These are phyloP conservation scores for Fraxinus excelsior DNA, from an alignment of 257 asterid genomes.

Conservation along the genomic window DNA sequence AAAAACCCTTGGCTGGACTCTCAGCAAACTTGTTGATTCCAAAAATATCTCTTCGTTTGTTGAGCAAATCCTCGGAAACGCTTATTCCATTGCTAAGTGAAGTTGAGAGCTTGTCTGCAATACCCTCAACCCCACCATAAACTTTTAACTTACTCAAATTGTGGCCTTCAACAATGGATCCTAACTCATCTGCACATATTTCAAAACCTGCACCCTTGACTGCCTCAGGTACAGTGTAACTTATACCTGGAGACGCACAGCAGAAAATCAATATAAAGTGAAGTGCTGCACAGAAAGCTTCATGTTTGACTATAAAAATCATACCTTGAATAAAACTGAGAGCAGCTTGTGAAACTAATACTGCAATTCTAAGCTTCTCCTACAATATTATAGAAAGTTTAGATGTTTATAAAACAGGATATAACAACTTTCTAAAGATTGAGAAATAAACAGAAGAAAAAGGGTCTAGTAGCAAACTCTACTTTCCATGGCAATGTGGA, in stretches of 20 bases:
- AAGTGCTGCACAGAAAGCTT: not conserved
- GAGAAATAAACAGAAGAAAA: not conserved
- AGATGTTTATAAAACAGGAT: conserved; percentile 18
- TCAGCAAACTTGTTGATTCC: conserved; percentile 81
- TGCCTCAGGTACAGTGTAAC: conserved; percentile 65
- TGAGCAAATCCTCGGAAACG: conserved; percentile 53
- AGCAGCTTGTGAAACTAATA: conserved; percentile 88
- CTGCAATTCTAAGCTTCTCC: conserved; percentile 91
- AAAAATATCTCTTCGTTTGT: conserved; percentile 50
- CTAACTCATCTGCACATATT: conserved; percentile 77
- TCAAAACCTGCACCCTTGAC: conserved; percentile 70
- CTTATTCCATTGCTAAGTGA: conserved; percentile 55
- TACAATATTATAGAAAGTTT: conserved; percentile 33
- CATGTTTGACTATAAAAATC: conserved; percentile 8
- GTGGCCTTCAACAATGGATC: conserved; percentile 75
- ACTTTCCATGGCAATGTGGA: not conserved
- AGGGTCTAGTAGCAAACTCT: not conserved
- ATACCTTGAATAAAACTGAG: conserved; percentile 79
- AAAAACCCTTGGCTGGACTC: conserved; percentile 78
- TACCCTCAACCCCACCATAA: conserved; percentile 76
- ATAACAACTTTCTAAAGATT: not conserved
- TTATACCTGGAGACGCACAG: conserved; percentile 54
- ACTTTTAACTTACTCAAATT: conserved; percentile 62
- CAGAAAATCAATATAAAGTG: conserved; percentile 15
- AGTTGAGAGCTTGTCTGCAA: conserved; percentile 61